Conservation (phyloP, 176 grass and related monocot species). For the Oryza officinalis region DNA sequence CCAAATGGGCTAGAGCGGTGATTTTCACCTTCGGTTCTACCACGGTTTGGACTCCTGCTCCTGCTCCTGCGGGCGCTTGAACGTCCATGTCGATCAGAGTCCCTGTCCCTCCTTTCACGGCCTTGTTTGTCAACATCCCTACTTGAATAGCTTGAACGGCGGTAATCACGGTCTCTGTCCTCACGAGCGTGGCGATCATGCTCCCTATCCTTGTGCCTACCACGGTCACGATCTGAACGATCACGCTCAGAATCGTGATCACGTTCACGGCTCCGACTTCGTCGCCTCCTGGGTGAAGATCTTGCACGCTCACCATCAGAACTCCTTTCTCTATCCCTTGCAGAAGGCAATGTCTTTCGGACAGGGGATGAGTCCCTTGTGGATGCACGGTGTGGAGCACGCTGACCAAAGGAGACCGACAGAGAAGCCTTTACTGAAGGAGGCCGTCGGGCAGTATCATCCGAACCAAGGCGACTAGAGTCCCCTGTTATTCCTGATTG, state of each 20-base stretch:
- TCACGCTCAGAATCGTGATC: conserved; percentile 35
- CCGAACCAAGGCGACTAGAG: conserved; percentile 80
- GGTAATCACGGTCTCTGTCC: conserved; percentile 44
- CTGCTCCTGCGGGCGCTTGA: conserved; percentile 44
- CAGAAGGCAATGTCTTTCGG: conserved; percentile 55
- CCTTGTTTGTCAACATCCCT: conserved; percentile 44
- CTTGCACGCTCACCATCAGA: conserved; percentile 43
- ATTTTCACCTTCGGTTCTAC: conserved; percentile 41
- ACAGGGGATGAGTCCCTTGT: conserved; percentile 92
- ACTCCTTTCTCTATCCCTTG: conserved; percentile 50
- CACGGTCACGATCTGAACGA: conserved; percentile 46
- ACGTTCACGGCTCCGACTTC: conserved; percentile 46
- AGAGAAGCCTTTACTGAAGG: conserved; percentile 94
- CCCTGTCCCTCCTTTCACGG: conserved; percentile 55
- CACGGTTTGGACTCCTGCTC: conserved; percentile 49
- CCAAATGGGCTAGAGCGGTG: conserved; percentile 63
- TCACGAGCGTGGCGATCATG: conserved; percentile 35
- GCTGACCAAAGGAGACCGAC: conserved; percentile 96
- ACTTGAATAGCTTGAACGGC: conserved; percentile 34
- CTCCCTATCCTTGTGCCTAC: conserved; percentile 53
- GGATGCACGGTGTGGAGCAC: conserved; percentile 93
- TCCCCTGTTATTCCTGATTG: conserved; percentile 85
- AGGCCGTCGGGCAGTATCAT: conserved; percentile 82
- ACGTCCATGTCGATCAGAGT: conserved; percentile 43
- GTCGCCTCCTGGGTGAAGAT: conserved; percentile 40